Percentiles rank a stretch among this genome's conserved stretches.
These are phyloP conservation scores for Halteria grandinella DNA, from an alignment of 73 alveolate species.

Conservation along the genomic window DNA sequence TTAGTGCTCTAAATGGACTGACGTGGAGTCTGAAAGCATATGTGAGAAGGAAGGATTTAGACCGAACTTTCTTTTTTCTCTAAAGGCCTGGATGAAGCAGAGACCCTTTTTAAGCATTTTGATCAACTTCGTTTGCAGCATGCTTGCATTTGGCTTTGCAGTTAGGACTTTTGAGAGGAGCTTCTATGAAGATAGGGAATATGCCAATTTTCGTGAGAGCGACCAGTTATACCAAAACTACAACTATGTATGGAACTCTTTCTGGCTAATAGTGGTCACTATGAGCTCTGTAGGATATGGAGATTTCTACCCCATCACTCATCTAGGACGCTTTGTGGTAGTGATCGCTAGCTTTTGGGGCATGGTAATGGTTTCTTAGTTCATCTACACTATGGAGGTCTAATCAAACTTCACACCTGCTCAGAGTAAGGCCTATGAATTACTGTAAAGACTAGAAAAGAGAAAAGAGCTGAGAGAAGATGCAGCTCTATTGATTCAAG, in stretches of 20 bases:
- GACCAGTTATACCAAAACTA: conserved; percentile 24
- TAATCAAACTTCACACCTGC: conserved; percentile 57
- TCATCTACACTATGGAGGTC: conserved; percentile 74
- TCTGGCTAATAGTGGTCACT: conserved; percentile 81
- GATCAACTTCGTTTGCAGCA: conserved; percentile 10
- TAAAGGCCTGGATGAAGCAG: conserved; percentile 19
- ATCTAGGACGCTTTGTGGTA: conserved; percentile 76
- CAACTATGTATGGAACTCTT: conserved; percentile 66
- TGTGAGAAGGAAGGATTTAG: conserved; percentile 53
- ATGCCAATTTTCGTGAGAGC: background rate
- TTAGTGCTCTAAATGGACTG: conserved; percentile 22
- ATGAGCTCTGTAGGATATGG: conserved; percentile 81
- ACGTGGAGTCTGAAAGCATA: conserved; percentile 29
- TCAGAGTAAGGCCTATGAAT: conserved; percentile 70
- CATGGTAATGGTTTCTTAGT: conserved; percentile 74
- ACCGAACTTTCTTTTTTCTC: conserved; percentile 26
- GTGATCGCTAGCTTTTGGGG: conserved; percentile 86
- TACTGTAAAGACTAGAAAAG: conserved; percentile 18
- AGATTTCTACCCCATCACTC: conserved; percentile 82
- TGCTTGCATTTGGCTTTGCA: conserved; percentile 15
- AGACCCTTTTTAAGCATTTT: conserved; percentile 37
- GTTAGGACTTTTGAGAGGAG: conserved; percentile 52
- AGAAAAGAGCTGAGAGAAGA: conserved; percentile 21
- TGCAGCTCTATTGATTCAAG: conserved; percentile 10
- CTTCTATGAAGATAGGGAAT: conserved; percentile 44